Evolutionary conservation across 169 alveolate species (phyloP).

Genomic region (Babesia ovis): DNA sequence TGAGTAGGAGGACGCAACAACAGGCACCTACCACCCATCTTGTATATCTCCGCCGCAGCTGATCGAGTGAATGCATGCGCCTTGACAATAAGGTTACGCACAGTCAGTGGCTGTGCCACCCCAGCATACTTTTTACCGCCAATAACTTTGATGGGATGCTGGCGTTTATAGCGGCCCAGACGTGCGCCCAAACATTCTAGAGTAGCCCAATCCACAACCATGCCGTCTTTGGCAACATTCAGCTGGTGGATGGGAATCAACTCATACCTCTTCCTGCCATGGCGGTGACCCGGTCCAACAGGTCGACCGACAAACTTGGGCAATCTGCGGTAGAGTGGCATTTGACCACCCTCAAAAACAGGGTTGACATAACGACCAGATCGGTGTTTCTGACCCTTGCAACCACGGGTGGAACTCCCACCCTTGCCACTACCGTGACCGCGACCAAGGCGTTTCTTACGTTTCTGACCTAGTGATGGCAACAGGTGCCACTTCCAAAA

Average conservation of each 20-base stretch:
- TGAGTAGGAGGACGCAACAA: conserved; percentile 72
- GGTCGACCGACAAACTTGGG: conserved; percentile 80
- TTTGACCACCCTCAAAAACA: conserved; percentile 80
- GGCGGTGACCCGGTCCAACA: conserved; percentile 75
- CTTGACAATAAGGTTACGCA: conserved; percentile 72
- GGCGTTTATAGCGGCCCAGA: conserved; percentile 73
- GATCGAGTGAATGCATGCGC: conserved; percentile 77
- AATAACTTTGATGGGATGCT: conserved; percentile 74
- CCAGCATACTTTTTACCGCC: conserved; percentile 60
- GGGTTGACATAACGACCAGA: conserved; percentile 73
- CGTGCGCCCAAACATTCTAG: conserved; percentile 72
- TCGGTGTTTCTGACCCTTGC: conserved; percentile 80
- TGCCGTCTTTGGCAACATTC: conserved; percentile 66
- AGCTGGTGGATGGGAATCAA: conserved; percentile 71
- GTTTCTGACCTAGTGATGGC: conserved; percentile 72
- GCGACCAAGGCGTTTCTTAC: conserved; percentile 74
- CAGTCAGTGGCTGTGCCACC: conserved; percentile 55
- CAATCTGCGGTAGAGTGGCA: conserved; percentile 75
- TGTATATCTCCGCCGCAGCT: conserved; percentile 76
- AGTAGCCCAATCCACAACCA: conserved; percentile 76
- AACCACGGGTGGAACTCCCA: conserved; percentile 77
- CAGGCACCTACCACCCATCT: conserved; percentile 73
- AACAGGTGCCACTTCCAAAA: conserved; percentile 66
- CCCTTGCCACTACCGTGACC: conserved; percentile 81
- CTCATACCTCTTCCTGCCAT: conserved; percentile 67